Evolutionary conservation across 2,329 filamentous ascomycete species (phyloP).

Genomic region (Escovopsis sp.): DNA sequence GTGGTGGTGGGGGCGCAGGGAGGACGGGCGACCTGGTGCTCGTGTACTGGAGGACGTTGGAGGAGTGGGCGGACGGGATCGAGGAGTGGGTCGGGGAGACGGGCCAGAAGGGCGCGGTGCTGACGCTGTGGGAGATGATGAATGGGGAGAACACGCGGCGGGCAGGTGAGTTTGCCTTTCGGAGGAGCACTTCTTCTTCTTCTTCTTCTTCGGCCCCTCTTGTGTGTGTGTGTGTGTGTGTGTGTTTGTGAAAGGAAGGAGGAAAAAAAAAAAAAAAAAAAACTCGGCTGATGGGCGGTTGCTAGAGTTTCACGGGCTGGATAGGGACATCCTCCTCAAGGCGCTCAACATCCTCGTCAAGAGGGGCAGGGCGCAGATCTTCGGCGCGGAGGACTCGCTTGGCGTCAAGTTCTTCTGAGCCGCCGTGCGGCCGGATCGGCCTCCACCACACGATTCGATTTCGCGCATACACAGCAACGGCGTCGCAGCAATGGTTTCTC

Average conservation of each 20-base stretch:
- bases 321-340: slow-evolving; percentile 64
- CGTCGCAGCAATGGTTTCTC: not conserved
- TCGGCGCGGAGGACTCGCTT: slow-evolving; percentile 73
- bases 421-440: not conserved
- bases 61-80: slow-evolving; percentile 77
- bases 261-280: no score
- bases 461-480: not conserved
- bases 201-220: no score
- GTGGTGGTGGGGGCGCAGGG: slow-evolving; percentile 15
- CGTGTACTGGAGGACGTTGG: slow-evolving; percentile 73
- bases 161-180: no score
- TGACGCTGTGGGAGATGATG: slow-evolving; percentile 84
- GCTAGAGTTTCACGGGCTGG: slow-evolving; percentile 80
- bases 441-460: not conserved
- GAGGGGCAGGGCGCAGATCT: slow-evolving; percentile 82
- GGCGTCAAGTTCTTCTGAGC: slow-evolving; percentile 92
- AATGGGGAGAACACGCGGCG: slow-evolving; percentile 69
- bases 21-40: slow-evolving; percentile 38
- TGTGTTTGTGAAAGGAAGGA: no score
- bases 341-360: slow-evolving; percentile 73
- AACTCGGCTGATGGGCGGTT: no score
- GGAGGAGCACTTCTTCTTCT: no score
- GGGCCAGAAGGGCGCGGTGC: slow-evolving; percentile 72
- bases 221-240: no score
- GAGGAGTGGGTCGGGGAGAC: slow-evolving; percentile 76